Conservation (phyloP, 345 rosid genomes). For the Carallia brachiata region DNA sequence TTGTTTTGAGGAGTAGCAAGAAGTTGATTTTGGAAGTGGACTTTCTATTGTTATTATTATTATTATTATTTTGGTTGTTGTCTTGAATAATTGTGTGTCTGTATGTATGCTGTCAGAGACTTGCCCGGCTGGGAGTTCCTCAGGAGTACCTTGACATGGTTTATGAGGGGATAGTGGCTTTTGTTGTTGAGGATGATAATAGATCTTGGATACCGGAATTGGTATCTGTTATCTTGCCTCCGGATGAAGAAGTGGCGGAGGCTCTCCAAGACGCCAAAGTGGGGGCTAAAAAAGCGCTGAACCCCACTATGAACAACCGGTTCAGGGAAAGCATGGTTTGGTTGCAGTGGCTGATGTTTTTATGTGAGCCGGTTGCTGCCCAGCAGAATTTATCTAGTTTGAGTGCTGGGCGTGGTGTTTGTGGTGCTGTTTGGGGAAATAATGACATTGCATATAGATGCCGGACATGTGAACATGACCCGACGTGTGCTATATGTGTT, state of each 20-base stretch:
- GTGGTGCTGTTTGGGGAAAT: conserved; percentile 94
- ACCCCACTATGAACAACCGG: conserved; percentile 32
- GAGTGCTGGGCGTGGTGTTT: conserved; percentile 71
- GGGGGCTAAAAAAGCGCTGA: conserved; percentile 29
- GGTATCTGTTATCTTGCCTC: conserved; percentile 60
- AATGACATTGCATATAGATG: conserved; percentile 89
- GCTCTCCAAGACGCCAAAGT: conserved; percentile 31
- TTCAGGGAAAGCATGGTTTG: conserved; percentile 62
- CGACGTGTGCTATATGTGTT: conserved; percentile 94
- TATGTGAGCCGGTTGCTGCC: conserved; percentile 48
- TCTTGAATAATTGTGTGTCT: too few relatives aligned
- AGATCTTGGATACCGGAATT: conserved; percentile 39
- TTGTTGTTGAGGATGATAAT: conserved; percentile 38
- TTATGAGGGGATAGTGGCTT: conserved; percentile 50
- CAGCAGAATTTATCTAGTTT: conserved; percentile 46
- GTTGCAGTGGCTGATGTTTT: conserved; percentile 94
- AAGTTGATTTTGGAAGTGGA: too few relatives aligned
- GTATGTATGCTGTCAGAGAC: conserved; percentile 45
- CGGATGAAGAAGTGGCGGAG: conserved; percentile 59
- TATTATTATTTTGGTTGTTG: too few relatives aligned
- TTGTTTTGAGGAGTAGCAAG: too few relatives aligned
- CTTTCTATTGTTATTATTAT: too few relatives aligned
- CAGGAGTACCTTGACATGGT: conserved; percentile 38
- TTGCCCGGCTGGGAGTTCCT: conserved; percentile 59
- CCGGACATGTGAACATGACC: conserved; percentile 78